phyloP scores from a whole-genome alignment of 441 rosid species.

The Francoa sonchifolia region DNA sequence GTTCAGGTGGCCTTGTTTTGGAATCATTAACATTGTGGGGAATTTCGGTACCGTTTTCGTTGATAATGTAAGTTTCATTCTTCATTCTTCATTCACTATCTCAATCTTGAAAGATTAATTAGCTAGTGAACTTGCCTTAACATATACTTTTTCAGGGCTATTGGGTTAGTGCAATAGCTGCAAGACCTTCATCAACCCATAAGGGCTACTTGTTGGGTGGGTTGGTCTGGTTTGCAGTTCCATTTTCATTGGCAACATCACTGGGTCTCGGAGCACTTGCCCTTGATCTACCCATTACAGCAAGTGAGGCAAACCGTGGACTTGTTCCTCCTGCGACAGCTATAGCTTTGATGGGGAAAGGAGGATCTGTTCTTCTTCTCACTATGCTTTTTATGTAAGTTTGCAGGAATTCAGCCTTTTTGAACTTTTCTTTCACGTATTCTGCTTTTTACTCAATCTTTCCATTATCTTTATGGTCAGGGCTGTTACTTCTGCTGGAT shows the following conservation, averaged over 20 bases:
- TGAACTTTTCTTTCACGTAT: neutral
- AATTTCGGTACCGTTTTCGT: constrained; percentile 88
- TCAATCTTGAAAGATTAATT: too few relatives aligned
- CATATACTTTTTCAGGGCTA: constrained; percentile 71
- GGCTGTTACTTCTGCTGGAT: constrained; percentile 98
- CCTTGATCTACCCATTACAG: constrained; percentile 70
- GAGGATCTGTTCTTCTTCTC: constrained; percentile 79
- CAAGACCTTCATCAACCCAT: constrained; percentile 86
- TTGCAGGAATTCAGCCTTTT: neutral
- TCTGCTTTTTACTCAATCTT: neutral
- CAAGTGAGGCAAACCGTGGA: constrained; percentile 65
- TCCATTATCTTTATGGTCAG: constrained; percentile 19
- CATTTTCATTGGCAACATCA: constrained; percentile 84
- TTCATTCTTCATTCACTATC: neutral
- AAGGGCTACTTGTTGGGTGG: constrained; percentile 89
- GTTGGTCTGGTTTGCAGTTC: constrained; percentile 91
- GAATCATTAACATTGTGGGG: constrained; percentile 77
- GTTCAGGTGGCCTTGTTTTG: constrained; percentile 91
- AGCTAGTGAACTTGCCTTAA: too few relatives aligned
- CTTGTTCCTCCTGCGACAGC: constrained; percentile 93
- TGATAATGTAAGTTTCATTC: constrained; percentile 51
- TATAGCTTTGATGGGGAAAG: constrained; percentile 90
- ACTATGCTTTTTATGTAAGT: constrained; percentile 94
- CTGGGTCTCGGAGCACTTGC: constrained; percentile 85
- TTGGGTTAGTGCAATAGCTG: constrained; percentile 97